These are phyloP conservation scores for Scytalidium sp. DNA, from an alignment of 2,329 filamentous ascomycete genomes.

Conservation along the genomic window DNA sequence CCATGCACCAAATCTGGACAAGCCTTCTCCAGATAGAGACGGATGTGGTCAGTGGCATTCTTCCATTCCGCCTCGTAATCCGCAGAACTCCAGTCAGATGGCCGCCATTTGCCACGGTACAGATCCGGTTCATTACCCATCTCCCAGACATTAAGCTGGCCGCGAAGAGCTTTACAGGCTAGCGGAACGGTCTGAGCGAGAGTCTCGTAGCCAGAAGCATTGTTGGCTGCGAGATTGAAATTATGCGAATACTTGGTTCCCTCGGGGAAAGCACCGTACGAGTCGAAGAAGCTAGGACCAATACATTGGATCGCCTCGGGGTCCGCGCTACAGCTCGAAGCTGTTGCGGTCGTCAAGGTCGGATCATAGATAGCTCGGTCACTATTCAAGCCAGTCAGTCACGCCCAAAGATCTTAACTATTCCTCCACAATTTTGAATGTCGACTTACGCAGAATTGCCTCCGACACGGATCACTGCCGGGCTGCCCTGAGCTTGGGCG, in stretches of 20 bases:
- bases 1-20: slow-evolving; percentile 46
- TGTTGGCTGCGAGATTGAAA: slow-evolving; percentile 21
- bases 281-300: slow-evolving; percentile 21
- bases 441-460: slow-evolving; percentile 30
- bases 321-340: slow-evolving; percentile 17
- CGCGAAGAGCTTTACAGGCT: slow-evolving; percentile 19
- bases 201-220: slow-evolving; percentile 19
- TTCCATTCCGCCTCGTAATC: slow-evolving; percentile 57
- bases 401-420: slow-evolving; percentile 62
- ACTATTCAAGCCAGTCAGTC: slow-evolving; percentile 25
- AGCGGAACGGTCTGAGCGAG: slow-evolving; percentile 19
- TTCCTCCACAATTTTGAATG: slow-evolving; percentile 48
- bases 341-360: slow-evolving; percentile 15
- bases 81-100: slow-evolving; percentile 49
- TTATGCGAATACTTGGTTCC: slow-evolving; percentile 18
- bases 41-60: slow-evolving; percentile 49
- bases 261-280: slow-evolving; percentile 18
- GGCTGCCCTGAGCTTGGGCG: not conserved
- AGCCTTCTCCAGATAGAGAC: slow-evolving; percentile 36
- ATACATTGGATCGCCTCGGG: slow-evolving; percentile 21
- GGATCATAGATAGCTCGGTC: slow-evolving; percentile 23
- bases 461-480: not conserved
- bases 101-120: slow-evolving; percentile 30
- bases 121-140: slow-evolving; percentile 23
- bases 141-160: slow-evolving; percentile 19